phyloP scores from a whole-genome alignment of 2,329 filamentous ascomycete genomes.

The Pseudogymnoascus sp. region DNA sequence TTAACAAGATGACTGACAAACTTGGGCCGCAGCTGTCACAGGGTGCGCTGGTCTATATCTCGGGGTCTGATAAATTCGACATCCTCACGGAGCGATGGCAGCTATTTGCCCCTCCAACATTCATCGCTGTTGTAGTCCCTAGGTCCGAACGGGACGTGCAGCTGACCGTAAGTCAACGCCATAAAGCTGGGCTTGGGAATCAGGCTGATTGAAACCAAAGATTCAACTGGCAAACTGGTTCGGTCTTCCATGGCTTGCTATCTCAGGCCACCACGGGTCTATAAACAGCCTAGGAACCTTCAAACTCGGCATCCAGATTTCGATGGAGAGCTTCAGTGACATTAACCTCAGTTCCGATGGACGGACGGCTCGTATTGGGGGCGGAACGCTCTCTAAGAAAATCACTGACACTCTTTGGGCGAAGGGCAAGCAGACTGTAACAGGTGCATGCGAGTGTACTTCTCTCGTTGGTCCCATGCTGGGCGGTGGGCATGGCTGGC shows the following conservation, averaged over 20 bases:
- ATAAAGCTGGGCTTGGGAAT: neutral
- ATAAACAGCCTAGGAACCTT: neutral
- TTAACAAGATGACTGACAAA: neutral
- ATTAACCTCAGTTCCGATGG: constrained; percentile 22
- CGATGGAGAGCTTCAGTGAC: constrained; percentile 16
- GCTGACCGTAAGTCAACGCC: constrained; percentile 8
- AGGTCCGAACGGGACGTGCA: constrained; percentile 4
- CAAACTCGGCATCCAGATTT: neutral
- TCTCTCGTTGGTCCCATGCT: constrained; percentile 22
- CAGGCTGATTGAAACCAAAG: neutral
- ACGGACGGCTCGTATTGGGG: constrained; percentile 23
- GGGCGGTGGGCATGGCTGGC: constrained; percentile 40
- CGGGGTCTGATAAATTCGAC: neutral
- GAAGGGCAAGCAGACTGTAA: constrained; percentile 21
- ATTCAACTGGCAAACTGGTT: neutral
- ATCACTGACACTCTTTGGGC: constrained; percentile 21
- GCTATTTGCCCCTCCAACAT: neutral
- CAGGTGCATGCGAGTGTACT: constrained; percentile 29
- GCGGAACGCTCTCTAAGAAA: constrained; percentile 22
- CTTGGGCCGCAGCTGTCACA: neutral
- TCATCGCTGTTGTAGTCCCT: constrained; percentile 5
- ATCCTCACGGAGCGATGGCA: neutral
- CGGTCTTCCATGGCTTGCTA: neutral
- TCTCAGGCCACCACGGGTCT: neutral
- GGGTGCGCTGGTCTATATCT: neutral